Conservation (phyloP, 352 stramenopile species). For the Blastocystis sp. region DNA sequence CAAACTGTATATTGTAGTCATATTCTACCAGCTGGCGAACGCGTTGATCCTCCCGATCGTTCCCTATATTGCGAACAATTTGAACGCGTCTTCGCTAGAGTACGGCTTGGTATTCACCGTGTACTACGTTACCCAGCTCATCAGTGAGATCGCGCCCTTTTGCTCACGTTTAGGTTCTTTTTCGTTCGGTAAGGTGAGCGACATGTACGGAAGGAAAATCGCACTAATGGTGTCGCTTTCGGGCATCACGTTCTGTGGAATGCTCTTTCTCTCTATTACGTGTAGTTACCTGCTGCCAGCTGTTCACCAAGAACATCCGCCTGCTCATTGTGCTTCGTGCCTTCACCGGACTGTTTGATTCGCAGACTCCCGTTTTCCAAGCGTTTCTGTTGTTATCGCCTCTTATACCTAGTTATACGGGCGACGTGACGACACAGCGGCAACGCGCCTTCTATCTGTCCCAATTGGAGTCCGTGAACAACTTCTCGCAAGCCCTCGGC, state of each 20-base stretch:
- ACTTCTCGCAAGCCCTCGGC: slow-evolving; percentile 22
- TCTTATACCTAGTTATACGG: slow-evolving; percentile 4
- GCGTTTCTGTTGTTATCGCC: background rate
- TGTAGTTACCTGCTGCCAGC: slow-evolving; percentile 38
- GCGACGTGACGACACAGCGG: slow-evolving; percentile 13
- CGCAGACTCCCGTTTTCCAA: slow-evolving; percentile 29
- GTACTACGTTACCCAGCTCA: slow-evolving; percentile 64
- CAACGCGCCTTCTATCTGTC: slow-evolving; percentile 57
- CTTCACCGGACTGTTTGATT: slow-evolving; percentile 58
- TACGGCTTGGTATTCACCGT: slow-evolving; percentile 58
- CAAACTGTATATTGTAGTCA: slow-evolving; percentile 33
- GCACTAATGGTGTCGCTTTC: background rate
- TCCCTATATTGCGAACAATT: slow-evolving; percentile 45
- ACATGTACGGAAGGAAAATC: slow-evolving; percentile 34
- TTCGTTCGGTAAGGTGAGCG: slow-evolving; percentile 22
- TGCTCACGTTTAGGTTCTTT: slow-evolving; percentile 18
- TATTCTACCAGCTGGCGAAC: slow-evolving; percentile 58
- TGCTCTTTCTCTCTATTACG: background rate
- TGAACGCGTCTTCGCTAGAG: slow-evolving; percentile 24
- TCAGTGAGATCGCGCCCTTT: background rate
- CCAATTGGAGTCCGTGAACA: slow-evolving; percentile 62
- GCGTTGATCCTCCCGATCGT: slow-evolving; percentile 50
- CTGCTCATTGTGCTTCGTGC: slow-evolving; percentile 35
- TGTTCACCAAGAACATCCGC: slow-evolving; percentile 26
- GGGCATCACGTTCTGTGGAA: slow-evolving; percentile 30